Base-by-base conservation (phyloP, 164 flowering plant species). In the Santalum album region DNA sequence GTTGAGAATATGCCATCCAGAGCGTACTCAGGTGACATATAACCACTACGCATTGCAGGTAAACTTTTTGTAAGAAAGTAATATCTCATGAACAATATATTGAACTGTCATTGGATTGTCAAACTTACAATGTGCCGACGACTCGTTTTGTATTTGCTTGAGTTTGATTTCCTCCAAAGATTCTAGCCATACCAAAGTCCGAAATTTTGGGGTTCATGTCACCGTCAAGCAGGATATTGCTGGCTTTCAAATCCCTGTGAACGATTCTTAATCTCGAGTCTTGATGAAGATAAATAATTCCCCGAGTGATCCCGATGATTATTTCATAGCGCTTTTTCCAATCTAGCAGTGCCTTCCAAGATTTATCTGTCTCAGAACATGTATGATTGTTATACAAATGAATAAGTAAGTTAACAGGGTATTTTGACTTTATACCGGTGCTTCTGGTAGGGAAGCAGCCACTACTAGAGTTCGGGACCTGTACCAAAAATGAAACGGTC, bases 271-370 rank as follows among this genome's bases (percentile, higher is more conserved):
- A 36, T 52, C 69, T 66, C 0, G 82, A 74, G 25, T 77, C 82
- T 43, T 68, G 72, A 46, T 77, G 82, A 36, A 77, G 75, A 38
- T 77, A 74, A 1, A 74, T 45, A 10, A 77, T 25, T 11, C 79
- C 79, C 44, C 82, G 59, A 25, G 77, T 75, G 27, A 78, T 67
- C 19, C 80, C 78, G 15, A 25, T 2, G 12, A 71, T 63, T 19
- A 79, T 79, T 7, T 63, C 42, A 16, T 59, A 56, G 0, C 77
- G 73, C 48, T n/a, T 67, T 51, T 22, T 42, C 81, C 77, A 73
- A 53, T 61, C 62, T 46, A 76, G 20, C 16, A 50, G 1, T 20
- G 29, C 21, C 10, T 51, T 52, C 25, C 49, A 63, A 24, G 40
- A 47, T 20, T 53, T 6, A 54, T 65, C 78, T 71, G 58, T 6